Evolutionary conservation across 2,329 filamentous ascomycete species (phyloP).

Genomic region (Hyphodiscus sp.): DNA sequence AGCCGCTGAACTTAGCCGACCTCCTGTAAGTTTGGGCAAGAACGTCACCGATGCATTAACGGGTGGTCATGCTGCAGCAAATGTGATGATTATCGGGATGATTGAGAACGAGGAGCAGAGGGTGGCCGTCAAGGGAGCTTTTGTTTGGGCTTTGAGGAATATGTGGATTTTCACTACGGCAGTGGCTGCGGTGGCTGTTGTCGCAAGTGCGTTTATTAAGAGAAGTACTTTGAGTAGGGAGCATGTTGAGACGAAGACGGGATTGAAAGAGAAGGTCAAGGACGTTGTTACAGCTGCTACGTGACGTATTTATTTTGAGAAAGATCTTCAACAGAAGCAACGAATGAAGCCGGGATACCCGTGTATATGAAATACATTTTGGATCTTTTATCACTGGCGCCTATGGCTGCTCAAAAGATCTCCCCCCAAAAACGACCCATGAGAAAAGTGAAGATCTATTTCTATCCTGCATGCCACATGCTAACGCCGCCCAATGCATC

Average conservation of each 20-base stretch:
- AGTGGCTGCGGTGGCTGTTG: slow-evolving; percentile 24
- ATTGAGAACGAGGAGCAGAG: slow-evolving; percentile 26
- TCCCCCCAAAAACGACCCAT: too few species aligned
- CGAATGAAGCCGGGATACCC: neutral
- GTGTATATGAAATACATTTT: neutral
- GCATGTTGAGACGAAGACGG: slow-evolving; percentile 47
- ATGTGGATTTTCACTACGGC: slow-evolving; percentile 23
- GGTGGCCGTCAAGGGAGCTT: slow-evolving; percentile 13
- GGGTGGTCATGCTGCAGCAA: slow-evolving; percentile 18
- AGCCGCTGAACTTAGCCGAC: slow-evolving; percentile 6
- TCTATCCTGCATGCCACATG: slow-evolving; percentile 19
- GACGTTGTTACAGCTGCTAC: neutral
- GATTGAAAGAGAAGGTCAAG: slow-evolving; percentile 17
- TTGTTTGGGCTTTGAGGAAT: slow-evolving; percentile 18
- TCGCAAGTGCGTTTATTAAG: slow-evolving; percentile 38
- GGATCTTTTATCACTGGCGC: too few species aligned
- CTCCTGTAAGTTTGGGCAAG: slow-evolving; percentile 7
- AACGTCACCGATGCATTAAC: slow-evolving; percentile 31
- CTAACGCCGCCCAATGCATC: slow-evolving; percentile 29
- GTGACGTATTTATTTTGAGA: neutral
- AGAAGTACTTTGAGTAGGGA: slow-evolving; percentile 38
- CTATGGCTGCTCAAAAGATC: too few species aligned
- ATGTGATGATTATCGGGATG: slow-evolving; percentile 32
- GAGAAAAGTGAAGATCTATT: slow-evolving; percentile 28
- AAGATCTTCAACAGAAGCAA: neutral